Evolutionary conservation across 345 rosid species (phyloP).

Genomic region (Hibiscus trionum): DNA sequence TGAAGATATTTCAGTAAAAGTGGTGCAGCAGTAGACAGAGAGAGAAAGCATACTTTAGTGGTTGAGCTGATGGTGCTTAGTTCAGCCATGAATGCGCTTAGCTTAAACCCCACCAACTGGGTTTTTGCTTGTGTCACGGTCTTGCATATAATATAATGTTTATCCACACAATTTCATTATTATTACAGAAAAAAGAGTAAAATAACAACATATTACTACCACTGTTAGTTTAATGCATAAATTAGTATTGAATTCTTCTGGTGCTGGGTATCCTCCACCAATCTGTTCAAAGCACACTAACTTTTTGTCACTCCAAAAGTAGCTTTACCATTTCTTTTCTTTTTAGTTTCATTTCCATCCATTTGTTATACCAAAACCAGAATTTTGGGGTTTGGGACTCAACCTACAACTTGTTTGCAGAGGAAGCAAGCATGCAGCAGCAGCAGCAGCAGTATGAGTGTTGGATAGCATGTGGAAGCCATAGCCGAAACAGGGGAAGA

Average conservation of each 20-base stretch:
- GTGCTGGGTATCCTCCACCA: conserved; percentile 8
- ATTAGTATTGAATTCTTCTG: conserved; percentile 5
- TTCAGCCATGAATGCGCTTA: neutral
- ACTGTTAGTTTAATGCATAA: neutral
- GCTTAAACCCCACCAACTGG: conserved; percentile 1
- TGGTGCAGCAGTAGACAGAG: neutral
- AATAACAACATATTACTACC: neutral
- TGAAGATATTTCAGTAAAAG: neutral
- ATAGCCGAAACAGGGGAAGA: neutral
- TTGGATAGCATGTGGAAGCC: neutral
- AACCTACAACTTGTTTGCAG: neutral
- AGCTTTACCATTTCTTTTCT: neutral
- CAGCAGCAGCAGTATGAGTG: no score
- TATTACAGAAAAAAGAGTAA: neutral
- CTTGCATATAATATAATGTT: neutral
- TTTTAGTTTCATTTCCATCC: neutral
- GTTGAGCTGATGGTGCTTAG: conserved; percentile 2
- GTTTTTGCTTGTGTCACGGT: neutral
- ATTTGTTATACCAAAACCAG: neutral
- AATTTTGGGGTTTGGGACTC: neutral
- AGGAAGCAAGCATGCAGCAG: neutral
- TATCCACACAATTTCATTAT: neutral
- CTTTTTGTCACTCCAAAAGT: conserved; percentile 2
- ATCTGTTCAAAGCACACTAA: conserved; percentile 12
- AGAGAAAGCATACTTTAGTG: neutral